Conservation (phyloP, 2,329 filamentous ascomycete species). For the Parascedosporium putredinis region DNA sequence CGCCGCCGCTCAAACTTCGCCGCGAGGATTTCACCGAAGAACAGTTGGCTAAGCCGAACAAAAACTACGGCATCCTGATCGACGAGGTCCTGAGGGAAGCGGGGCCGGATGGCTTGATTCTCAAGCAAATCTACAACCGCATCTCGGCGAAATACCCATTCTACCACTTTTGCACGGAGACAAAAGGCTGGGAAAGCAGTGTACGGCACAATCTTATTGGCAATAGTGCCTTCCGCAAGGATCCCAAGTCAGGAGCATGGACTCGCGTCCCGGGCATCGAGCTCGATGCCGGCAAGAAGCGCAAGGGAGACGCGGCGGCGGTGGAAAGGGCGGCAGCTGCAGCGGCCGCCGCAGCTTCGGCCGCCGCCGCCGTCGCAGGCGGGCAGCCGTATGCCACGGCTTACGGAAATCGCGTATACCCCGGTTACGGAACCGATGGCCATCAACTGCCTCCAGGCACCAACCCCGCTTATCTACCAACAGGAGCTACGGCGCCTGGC, state of each 20-base stretch:
- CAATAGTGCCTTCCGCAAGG: slow-evolving; percentile 50
- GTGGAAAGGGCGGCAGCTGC: slow-evolving; percentile 22
- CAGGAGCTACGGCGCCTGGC: not conserved
- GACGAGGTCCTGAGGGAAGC: slow-evolving; percentile 48
- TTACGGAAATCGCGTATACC: not conserved
- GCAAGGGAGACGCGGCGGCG: slow-evolving; percentile 43
- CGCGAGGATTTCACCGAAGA: slow-evolving; percentile 46
- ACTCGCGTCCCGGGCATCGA: slow-evolving; percentile 46
- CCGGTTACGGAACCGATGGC: not conserved
- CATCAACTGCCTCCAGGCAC: slow-evolving; percentile 1
- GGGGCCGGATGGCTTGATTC: slow-evolving; percentile 40
- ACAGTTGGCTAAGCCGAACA: slow-evolving; percentile 50
- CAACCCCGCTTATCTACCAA: not conserved
- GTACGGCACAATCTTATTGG: slow-evolving; percentile 55
- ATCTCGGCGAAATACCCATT: slow-evolving; percentile 48
- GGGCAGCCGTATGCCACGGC: slow-evolving; percentile 3
- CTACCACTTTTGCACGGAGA: slow-evolving; percentile 50
- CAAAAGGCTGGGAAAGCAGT: slow-evolving; percentile 56
- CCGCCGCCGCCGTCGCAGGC: not conserved
- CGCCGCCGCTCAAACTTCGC: slow-evolving; percentile 46
- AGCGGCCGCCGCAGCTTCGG: slow-evolving; percentile 6
- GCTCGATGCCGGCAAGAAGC: slow-evolving; percentile 51
- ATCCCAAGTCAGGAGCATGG: slow-evolving; percentile 46
- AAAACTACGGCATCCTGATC: slow-evolving; percentile 51
- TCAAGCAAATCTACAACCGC: slow-evolving; percentile 54